A percentile compares a stretch with the other conserved stretches of the same genome.
These are phyloP conservation scores for Fusarium aywerte DNA, from an alignment of 2,329 filamentous ascomycete species.

Conservation along the genomic window DNA sequence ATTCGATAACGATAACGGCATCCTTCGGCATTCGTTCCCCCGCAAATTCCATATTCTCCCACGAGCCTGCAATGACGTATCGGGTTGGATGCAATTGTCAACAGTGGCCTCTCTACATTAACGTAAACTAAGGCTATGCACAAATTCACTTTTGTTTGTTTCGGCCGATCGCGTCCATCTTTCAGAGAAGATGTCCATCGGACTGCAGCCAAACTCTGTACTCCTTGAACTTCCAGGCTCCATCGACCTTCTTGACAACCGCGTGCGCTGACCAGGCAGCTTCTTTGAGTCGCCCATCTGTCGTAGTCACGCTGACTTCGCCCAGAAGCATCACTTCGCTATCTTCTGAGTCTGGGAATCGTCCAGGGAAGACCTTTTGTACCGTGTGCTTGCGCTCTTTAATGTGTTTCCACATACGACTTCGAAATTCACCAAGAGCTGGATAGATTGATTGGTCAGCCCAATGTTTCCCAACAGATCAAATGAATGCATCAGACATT, in stretches of 20 bases:
- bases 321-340: constrained; percentile 53
- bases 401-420: constrained; percentile 58
- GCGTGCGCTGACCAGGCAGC: constrained; percentile 50
- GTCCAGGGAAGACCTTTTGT: constrained; percentile 56
- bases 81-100: constrained; percentile 17
- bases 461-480: not conserved
- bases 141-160: constrained; percentile 12
- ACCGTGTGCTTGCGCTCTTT: constrained; percentile 55
- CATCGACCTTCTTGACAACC: constrained; percentile 44
- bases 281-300: constrained; percentile 43
- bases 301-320: constrained; percentile 44
- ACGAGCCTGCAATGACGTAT: constrained; percentile 34
- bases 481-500: constrained; percentile 7
- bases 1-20: constrained; percentile 36
- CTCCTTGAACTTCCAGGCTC: constrained; percentile 50
- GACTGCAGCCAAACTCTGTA: constrained; percentile 51
- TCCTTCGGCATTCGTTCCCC: constrained; percentile 29
- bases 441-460: constrained; percentile 3
- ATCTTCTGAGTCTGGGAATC: constrained; percentile 45
- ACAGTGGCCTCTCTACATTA: constrained; percentile 1
- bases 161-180: not conserved
- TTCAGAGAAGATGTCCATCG: constrained; percentile 30
- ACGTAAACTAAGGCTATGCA: constrained; percentile 29
- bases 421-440: constrained; percentile 57
- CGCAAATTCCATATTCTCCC: constrained; percentile 21